Conservation (phyloP, 1,284 basidiomycete genomes). For the Ustilago curta region DNA sequence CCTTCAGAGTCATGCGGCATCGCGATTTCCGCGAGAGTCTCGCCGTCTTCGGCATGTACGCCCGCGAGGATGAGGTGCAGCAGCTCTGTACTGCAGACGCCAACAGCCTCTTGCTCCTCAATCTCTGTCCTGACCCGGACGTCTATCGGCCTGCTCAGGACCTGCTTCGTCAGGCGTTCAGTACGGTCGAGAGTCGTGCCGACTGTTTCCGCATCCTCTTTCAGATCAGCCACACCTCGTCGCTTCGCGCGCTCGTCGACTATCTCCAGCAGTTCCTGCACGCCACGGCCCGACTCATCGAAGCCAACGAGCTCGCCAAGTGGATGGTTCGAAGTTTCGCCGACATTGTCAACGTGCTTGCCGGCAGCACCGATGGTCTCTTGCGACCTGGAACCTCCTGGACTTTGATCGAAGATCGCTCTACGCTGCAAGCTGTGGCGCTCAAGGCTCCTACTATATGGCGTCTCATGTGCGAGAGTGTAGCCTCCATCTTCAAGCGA, state of each 20-base stretch:
- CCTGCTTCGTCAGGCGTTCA: conserved; percentile 58
- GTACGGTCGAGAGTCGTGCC: conserved; percentile 50
- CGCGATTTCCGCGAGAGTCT: conserved; percentile 42
- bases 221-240: conserved; percentile 38
- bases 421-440: conserved; percentile 35
- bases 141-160: conserved; percentile 57
- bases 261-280: conserved; percentile 52
- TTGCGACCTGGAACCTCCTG: conserved; percentile 60
- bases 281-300: conserved; percentile 43
- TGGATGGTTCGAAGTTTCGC: conserved; percentile 63
- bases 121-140: conserved; percentile 53
- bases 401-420: conserved; percentile 46
- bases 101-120: conserved; percentile 51
- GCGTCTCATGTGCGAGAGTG: conserved; percentile 60
- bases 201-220: conserved; percentile 62
- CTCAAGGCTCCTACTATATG: conserved; percentile 57
- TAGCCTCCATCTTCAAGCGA: conserved; percentile 61
- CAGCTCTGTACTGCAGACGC: conserved; percentile 49
- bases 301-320: conserved; percentile 60
- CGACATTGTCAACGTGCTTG: conserved; percentile 65
- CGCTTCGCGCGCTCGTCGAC: conserved; percentile 46
- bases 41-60: conserved; percentile 48
- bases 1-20: conserved; percentile 43
- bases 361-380: conserved; percentile 61
- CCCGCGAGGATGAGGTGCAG: conserved; percentile 44